phyloP scores from a whole-genome alignment of 75 land plant genomes.

The Picea glauca region DNA sequence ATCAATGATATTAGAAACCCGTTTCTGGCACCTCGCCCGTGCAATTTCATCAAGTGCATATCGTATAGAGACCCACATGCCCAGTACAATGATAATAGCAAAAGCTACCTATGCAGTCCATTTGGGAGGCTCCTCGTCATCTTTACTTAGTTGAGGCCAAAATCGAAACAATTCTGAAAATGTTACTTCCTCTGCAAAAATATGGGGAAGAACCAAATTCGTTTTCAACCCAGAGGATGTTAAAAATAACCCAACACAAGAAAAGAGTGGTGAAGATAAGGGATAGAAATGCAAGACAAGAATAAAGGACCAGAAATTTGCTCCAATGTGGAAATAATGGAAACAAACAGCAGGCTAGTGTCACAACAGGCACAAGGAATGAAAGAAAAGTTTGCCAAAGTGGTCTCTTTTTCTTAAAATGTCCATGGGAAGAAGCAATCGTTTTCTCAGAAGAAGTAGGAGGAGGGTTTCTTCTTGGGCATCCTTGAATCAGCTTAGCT shows the following conservation, averaged over 20 bases:
- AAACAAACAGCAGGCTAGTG: no score
- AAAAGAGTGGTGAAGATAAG: no score
- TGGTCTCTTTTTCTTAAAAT: no score
- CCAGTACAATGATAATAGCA: constrained; percentile 48
- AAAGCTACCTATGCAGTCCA: constrained; percentile 71
- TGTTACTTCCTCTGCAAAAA: constrained; percentile 93
- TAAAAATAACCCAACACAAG: constrained; percentile 64
- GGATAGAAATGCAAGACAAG: no score
- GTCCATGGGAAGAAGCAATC: no score
- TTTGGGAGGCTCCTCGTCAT: constrained; percentile 84
- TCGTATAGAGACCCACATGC: constrained; percentile 65
- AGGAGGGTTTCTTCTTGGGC: no score
- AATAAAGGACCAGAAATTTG: no score
- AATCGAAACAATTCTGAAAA: constrained; percentile 77
- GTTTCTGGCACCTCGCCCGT: constrained; percentile 89
- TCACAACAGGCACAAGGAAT: no score
- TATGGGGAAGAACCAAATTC: constrained; percentile 97
- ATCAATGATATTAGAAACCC: constrained; percentile 91
- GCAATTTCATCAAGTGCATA: constrained; percentile 96
- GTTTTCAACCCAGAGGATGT: constrained; percentile 73
- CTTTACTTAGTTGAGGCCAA: constrained; percentile 75
- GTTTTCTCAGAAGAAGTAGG: no score
- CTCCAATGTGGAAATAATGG: no score
- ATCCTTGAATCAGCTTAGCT: no score
- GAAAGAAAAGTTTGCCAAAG: no score